Percentiles rank a stretch among this genome's conserved stretches.
Evolutionary conservation across 2,329 filamentous ascomycete genomes (phyloP).

Genomic region (Arthroderma sp.): DNA sequence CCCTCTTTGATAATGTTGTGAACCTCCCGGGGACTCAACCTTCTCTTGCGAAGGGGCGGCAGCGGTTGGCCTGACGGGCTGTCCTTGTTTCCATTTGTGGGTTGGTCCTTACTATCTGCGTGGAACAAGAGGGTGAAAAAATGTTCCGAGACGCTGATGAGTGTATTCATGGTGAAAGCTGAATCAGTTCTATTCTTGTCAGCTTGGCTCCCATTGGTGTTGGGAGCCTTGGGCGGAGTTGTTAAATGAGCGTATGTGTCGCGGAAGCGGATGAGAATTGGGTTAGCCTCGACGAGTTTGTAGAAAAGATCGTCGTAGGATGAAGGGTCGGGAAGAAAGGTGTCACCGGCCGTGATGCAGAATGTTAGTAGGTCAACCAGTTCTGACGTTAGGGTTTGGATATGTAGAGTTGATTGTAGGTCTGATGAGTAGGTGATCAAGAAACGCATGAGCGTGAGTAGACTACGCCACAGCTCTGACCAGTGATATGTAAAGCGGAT

Average conservation of each 20-base stretch:
- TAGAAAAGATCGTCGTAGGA: conserved; percentile 97
- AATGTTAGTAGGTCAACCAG: conserved; percentile 74
- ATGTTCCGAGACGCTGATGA: conserved; percentile 65
- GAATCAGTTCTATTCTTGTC: conserved; percentile 9
- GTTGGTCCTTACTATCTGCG: conserved; percentile 38
- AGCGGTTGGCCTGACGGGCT: conserved; percentile 14
- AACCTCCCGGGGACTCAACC: conserved; percentile 71
- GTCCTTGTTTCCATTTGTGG: conserved; percentile 10
- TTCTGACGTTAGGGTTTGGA: conserved; percentile 60
- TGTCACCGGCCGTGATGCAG: conserved; percentile 72
- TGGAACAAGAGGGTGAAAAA: conserved; percentile 65
- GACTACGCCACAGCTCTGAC: conserved; percentile 83
- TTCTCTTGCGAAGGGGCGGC: conserved; percentile 37
- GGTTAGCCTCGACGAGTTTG: conserved; percentile 87
- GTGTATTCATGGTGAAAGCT: conserved; percentile 54
- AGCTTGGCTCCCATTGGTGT: conserved; percentile 13
- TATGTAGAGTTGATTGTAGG: conserved; percentile 53
- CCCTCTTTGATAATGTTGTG: conserved; percentile 88
- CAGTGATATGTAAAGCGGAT: conserved; percentile 82
- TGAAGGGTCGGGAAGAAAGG: conserved; percentile 73
- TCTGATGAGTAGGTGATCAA: conserved; percentile 75
- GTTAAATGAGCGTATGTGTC: conserved; percentile 50
- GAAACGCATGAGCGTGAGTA: conserved; percentile 81
- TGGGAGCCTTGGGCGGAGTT: conserved; percentile 6
- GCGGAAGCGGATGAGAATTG: conserved; percentile 68